These are phyloP conservation scores for Coniophora puteana DNA, from an alignment of 1,284 basidiomycete species.

Conservation along the genomic window DNA sequence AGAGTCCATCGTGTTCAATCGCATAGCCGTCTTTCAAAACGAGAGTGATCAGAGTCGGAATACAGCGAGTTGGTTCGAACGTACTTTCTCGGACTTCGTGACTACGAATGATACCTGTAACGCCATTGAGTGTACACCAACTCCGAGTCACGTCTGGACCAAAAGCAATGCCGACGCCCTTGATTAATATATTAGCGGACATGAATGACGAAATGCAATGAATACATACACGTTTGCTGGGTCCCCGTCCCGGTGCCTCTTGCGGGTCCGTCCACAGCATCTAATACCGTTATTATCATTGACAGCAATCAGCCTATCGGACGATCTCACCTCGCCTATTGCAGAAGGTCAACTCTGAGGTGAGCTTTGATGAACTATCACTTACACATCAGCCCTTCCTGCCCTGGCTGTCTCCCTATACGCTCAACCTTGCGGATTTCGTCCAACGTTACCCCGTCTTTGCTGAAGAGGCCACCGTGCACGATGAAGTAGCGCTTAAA, in stretches of 20 bases:
- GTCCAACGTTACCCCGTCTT: conserved; percentile 90
- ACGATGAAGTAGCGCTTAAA: conserved; percentile 93
- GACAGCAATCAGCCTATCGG: not conserved
- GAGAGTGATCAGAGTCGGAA: not conserved
- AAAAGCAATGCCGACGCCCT: conserved; percentile 95
- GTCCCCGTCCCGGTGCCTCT: conserved; percentile 85
- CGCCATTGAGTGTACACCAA: conserved; percentile 87
- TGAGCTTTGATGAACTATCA: conserved; percentile 17
- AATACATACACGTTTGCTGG: conserved; percentile 82
- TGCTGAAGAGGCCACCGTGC: conserved; percentile 95
- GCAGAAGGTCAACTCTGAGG: conserved; percentile 9
- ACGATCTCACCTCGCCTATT: conserved; percentile 51
- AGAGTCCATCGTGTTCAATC: conserved; percentile 86
- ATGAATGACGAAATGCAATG: conserved; percentile 3
- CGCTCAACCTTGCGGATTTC: conserved; percentile 89
- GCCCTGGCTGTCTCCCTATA: conserved; percentile 88
- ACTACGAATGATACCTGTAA: conserved; percentile 90
- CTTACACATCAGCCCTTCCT: conserved; percentile 93
- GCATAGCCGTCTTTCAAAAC: conserved; percentile 70
- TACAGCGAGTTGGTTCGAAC: conserved; percentile 13
- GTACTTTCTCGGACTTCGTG: conserved; percentile 95
- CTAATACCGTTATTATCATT: conserved; percentile 28
- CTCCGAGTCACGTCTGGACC: conserved; percentile 88
- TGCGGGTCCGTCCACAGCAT: conserved; percentile 96
- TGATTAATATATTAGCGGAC: conserved; percentile 11